phyloP scores from a whole-genome alignment of 768 basidiomycete species.

The Lepiota brunneoincarnata region DNA sequence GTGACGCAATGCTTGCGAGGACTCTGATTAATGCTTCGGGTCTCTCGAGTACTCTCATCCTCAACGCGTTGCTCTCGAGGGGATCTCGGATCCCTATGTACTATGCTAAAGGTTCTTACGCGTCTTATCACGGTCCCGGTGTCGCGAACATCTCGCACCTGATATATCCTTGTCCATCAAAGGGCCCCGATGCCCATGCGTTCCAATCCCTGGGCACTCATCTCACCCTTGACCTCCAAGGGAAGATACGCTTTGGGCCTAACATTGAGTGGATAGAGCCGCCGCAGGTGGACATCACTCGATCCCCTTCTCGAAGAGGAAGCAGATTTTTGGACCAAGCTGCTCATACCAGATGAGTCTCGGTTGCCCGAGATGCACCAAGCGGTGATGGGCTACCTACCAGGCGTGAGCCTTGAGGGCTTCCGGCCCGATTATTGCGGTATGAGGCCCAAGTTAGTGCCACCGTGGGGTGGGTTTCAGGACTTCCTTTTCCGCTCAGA shows the following conservation, averaged over 20 bases:
- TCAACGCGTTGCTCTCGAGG: constrained; percentile 65
- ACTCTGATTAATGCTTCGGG: constrained; percentile 85
- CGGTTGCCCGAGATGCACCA: constrained; percentile 61
- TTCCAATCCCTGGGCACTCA: constrained; percentile 92
- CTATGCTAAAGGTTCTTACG: constrained; percentile 84
- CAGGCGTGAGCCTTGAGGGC: constrained; percentile 54
- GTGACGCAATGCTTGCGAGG: constrained; percentile 67
- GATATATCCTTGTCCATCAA: constrained; percentile 88
- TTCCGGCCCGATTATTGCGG: constrained; percentile 83
- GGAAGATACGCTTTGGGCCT: constrained; percentile 88
- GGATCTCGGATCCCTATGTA: constrained; percentile 66
- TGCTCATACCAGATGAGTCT: constrained; percentile 63
- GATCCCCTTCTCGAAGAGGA: constrained; percentile 35
- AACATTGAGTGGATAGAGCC: constrained; percentile 86
- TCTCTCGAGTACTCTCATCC: constrained; percentile 64
- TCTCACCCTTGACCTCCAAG: constrained; percentile 81
- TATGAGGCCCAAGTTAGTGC: constrained; percentile 83
- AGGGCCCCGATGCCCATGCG: constrained; percentile 51
- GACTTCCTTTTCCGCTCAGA: constrained; percentile 80
- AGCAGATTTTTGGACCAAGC: constrained; percentile 72
- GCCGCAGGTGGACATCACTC: constrained; percentile 29
- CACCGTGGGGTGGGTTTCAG: constrained; percentile 71
- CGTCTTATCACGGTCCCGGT: constrained; percentile 82
- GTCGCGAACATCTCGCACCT: constrained; percentile 65
- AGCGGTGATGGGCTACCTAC: constrained; percentile 75